These are phyloP conservation scores for Penicillium sp. DNA, from an alignment of 2,329 filamentous ascomycete genomes.

Conservation along the genomic window DNA sequence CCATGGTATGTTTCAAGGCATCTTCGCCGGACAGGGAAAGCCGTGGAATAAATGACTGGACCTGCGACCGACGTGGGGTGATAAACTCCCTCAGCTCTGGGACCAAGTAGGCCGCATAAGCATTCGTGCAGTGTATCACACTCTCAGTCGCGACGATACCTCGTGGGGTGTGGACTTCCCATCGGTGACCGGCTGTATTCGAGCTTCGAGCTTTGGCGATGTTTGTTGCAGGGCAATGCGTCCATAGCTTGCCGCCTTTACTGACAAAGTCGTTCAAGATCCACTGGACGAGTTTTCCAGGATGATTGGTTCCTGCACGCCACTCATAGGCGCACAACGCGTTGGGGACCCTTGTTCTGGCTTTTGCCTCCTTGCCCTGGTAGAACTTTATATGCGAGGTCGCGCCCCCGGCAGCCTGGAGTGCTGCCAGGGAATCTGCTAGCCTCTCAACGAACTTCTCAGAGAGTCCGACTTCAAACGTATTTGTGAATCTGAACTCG, in stretches of 20 bases:
- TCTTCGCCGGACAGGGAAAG: slow-evolving; percentile 3
- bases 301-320: slow-evolving; percentile 7
- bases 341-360: slow-evolving; percentile 1
- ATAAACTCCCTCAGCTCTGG: slow-evolving; percentile 2
- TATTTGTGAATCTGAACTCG: slow-evolving; percentile 4
- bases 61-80: slow-evolving; percentile 7
- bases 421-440: neutral
- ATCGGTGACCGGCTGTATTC: neutral
- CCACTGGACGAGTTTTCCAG: slow-evolving; percentile 11
- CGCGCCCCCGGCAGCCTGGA: slow-evolving; percentile 7
- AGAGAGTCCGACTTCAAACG: slow-evolving; percentile 3
- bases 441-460: neutral
- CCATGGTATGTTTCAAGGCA: slow-evolving; percentile 6
- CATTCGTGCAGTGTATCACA: slow-evolving; percentile 9
- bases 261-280: slow-evolving; percentile 8
- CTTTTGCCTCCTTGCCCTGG: slow-evolving; percentile 4
- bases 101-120: slow-evolving; percentile 5
- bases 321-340: slow-evolving; percentile 6
- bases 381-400: slow-evolving; percentile 4
- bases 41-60: slow-evolving; percentile 4
- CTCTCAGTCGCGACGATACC: slow-evolving; percentile 2
- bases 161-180: slow-evolving; percentile 6
- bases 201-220: neutral
- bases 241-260: slow-evolving; percentile 8
- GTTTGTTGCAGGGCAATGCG: slow-evolving; percentile 6